Evolutionary conservation across 768 basidiomycete species (phyloP), one percentile per base, ranked within the genome.

Genomic region (Pleurotus cornucopiae): DNA sequence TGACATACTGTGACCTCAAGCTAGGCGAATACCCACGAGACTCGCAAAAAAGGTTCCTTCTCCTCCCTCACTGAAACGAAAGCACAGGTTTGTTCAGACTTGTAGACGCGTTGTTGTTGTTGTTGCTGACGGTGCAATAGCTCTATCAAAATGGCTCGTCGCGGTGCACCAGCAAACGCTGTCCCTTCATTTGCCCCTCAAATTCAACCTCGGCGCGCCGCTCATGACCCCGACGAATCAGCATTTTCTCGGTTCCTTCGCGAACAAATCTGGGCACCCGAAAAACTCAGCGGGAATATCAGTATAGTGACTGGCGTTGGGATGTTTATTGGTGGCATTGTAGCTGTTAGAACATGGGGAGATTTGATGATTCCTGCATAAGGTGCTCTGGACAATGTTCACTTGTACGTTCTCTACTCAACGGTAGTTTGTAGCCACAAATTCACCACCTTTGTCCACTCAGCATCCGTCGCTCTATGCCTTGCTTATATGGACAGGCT

Each of bases 281-380:
- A 91, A 61, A 91, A 91, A 68, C 63, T 86, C 13, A 73, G 78
- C 11, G 90, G 90, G 57, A 93, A 92, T 66, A 62, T 91, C 64
- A 88, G 78, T 64, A 80, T 91, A 58, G 62, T 84, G 45, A 82
- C 84, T 6, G 86, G 86, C 16, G 71, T 86, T 5, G 74, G 77
- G 5, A 70, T 91, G 58, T 93, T 92, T 62, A 70, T 83, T 21
- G 87, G 81, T 25, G 88, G 89, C 2, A 84, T 93, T 56, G 68
- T 84, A 44, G 83, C 75, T 12, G 83, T 86, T 13, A 83, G 89
- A 67, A 81, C 82, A 41, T 96, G 88, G 80, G 91, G 91, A 9
- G 88, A 87, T 41, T 66, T 88, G 43, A 80, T 92, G 73, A 79
- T 92, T 5, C 88, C 88, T 44, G 82, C 80, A 23, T 88, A 68